These are phyloP conservation scores for Juncus effusus DNA, from an alignment of 176 grass and related monocot species.

Conservation along the genomic window DNA sequence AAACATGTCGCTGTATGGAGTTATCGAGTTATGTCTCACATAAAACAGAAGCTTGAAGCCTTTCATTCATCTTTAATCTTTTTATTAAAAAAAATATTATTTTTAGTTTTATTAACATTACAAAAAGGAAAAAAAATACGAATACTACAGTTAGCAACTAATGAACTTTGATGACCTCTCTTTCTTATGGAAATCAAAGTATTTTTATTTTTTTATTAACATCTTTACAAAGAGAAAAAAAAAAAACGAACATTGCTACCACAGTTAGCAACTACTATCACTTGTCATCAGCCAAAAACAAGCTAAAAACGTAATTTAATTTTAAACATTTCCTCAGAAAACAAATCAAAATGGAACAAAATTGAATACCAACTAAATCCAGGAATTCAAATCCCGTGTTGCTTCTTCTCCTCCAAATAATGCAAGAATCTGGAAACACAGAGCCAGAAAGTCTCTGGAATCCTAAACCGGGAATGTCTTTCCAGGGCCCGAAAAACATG, in stretches of 20 bases:
- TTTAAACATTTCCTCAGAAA: not conserved
- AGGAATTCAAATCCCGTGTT: conserved; percentile 15
- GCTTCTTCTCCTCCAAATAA: conserved; percentile 50
- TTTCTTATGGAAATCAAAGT: too few species aligned
- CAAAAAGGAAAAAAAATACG: too few species aligned
- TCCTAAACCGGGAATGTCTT: conserved; percentile 53
- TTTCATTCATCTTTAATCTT: too few species aligned
- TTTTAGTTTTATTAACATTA: too few species aligned
- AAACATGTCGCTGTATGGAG: too few species aligned
- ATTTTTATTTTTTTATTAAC: not conserved
- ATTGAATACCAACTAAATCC: conserved; percentile 16
- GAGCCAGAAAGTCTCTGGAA: conserved; percentile 77
- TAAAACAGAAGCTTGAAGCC: too few species aligned
- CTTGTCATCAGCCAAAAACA: not conserved
- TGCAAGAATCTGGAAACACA: conserved; percentile 76
- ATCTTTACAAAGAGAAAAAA: conserved; percentile 20
- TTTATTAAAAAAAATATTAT: too few species aligned
- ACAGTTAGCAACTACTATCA: not conserved
- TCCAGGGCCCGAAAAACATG: conserved; percentile 50
- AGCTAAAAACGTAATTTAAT: not conserved
- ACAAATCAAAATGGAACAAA: not conserved
- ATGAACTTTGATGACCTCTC: too few species aligned
- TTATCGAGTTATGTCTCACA: too few species aligned
- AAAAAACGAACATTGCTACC: not conserved
- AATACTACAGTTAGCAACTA: too few species aligned